Evolutionary conservation across 495 filamentous ascomycete genomes (phyloP).

Genomic region (Lasiosphaeriaceae sp.): DNA sequence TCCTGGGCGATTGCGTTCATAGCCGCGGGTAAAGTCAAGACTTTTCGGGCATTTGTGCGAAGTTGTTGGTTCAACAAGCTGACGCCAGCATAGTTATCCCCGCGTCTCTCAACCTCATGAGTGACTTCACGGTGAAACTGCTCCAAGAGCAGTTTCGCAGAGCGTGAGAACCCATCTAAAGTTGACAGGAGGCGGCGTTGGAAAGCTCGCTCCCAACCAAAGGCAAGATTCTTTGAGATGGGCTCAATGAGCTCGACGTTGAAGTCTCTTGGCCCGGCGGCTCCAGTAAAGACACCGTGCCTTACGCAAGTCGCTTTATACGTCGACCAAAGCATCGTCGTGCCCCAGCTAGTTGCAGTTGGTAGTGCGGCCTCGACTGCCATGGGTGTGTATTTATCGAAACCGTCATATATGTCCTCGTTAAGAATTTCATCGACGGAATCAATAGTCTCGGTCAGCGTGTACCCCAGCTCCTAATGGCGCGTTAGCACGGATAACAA

Average conservation of each 20-base stretch:
- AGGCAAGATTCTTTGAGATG: constrained; percentile 45
- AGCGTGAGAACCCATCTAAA: constrained; percentile 16
- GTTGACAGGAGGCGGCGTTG: constrained; percentile 24
- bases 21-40: constrained; percentile 21
- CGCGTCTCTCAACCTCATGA: constrained; percentile 15
- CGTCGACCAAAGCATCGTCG: constrained; percentile 33
- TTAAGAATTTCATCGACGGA: constrained; percentile 36
- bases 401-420: constrained; percentile 45
- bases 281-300: constrained; percentile 31
- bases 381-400: constrained; percentile 28
- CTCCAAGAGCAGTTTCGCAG: constrained; percentile 14
- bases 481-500: no score
- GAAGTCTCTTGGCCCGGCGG: constrained; percentile 33
- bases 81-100: constrained; percentile 21
- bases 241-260: constrained; percentile 38
- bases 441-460: constrained; percentile 28
- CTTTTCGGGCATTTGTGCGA: constrained; percentile 23
- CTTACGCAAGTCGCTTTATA: constrained; percentile 61
- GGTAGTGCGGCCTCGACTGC: constrained; percentile 27
- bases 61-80: constrained; percentile 39
- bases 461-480: constrained; percentile 25
- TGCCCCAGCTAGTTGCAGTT: constrained; percentile 31
- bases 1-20: constrained; percentile 36
- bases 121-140: constrained; percentile 38
- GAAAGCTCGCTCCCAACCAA: constrained; percentile 54